Evolutionary conservation across 768 basidiomycete species (phyloP), one percentile per base, ranked within the genome.

Genomic region (Boletus eberwhitei): DNA sequence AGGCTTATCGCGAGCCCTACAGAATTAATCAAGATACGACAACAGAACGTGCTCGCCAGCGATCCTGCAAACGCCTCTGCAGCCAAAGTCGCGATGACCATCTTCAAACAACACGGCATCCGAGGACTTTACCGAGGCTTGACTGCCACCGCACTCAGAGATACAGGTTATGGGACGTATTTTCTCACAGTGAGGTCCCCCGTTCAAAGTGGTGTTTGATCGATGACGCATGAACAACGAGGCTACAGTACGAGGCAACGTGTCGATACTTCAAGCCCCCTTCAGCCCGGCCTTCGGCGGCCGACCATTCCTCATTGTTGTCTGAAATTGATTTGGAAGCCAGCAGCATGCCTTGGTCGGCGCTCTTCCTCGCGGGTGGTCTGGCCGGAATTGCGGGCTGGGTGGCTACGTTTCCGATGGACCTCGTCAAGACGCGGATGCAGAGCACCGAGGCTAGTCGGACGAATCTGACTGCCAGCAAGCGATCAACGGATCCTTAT

Each of bases 401-500:
- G 92, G 36, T 85, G 0, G 77, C 75, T 3, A 95, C 93, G 1
- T 97, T 96, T 68, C 91, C 92, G 2, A 75, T 93, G 52, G 93
- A 97, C 64, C 88, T 93, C 4, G 79, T 95, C 57, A 96, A 97
- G 74, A 95, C 94, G 14, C 83, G 93, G 6, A 82, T 94, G 61
- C 93, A 97, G 69, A 82, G 82, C 46, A 67, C 59, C 24, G 51
- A 66, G 2, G 50, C 57, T n/a, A 19, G 24, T 16, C 38, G 29
- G 29, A 36, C 58, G 4, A 24, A 8, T n/a, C 4, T 5, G 53
- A 26, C 8, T 2, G 12, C 26, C 9, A 11, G 17, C 36, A 44
- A 35, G 22, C 11, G 12, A 12, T 37, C n/a, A 8, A 41, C 4
- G 26, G 79, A 86, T 55, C 86, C 83, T 1, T 90, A 86, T 64